A percentile compares a stretch with the other conserved stretches of the same genome.
Evolutionary conservation across 768 basidiomycete genomes (phyloP).

Genomic region (Galerina sulciceps): DNA sequence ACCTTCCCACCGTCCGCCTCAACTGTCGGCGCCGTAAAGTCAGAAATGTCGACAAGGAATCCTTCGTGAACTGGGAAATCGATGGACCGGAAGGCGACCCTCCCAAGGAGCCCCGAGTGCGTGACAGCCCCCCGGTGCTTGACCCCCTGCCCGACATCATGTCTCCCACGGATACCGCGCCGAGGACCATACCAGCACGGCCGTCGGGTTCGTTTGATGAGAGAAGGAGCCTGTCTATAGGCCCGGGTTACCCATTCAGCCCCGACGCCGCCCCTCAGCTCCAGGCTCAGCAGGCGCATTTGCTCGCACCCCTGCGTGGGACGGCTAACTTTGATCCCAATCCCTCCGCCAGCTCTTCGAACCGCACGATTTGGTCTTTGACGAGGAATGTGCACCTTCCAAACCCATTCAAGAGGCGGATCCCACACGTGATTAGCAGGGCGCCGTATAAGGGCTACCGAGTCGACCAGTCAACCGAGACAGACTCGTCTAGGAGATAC

Average conservation of each 20-base stretch:
- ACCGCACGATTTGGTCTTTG: background rate
- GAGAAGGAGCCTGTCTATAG: background rate
- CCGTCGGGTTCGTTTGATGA: background rate
- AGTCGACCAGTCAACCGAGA: constrained; percentile 10
- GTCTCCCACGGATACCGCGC: background rate
- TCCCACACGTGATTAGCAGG: background rate
- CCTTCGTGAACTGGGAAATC: background rate
- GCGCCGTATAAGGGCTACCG: background rate
- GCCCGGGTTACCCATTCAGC: background rate
- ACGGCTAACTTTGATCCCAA: background rate
- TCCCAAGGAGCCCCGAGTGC: too few species aligned
- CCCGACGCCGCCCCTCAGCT: background rate
- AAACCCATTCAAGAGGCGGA: background rate
- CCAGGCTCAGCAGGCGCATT: background rate
- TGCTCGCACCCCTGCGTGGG: background rate
- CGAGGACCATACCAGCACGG: constrained; percentile 1
- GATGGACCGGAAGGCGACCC: too few species aligned
- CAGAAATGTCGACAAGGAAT: background rate
- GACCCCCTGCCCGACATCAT: too few species aligned
- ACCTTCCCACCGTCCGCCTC: background rate
- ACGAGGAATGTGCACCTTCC: background rate
- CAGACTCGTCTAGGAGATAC: background rate
- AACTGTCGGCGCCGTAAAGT: background rate
- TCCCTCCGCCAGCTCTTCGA: background rate
- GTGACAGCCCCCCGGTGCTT: too few species aligned